Conservation (phyloP, 2,329 filamentous ascomycete genomes). For the Akanthomyces lecanii region DNA sequence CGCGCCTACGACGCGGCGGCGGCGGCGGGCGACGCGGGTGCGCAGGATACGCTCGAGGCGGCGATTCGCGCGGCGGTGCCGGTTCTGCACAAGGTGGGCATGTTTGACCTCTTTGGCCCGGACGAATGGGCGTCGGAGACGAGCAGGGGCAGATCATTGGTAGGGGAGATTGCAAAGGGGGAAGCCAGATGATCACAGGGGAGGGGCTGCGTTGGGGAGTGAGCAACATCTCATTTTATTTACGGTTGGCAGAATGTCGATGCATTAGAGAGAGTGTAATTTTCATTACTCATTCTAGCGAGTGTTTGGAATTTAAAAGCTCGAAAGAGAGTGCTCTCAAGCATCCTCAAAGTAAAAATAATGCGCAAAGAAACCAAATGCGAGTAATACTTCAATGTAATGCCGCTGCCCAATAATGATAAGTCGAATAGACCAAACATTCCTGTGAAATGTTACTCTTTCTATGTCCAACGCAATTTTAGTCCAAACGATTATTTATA, state of each 20-base stretch:
- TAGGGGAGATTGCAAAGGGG: constrained; percentile 15
- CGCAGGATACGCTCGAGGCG: constrained; percentile 2
- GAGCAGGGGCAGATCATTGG: constrained; percentile 16
- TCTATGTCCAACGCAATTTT: constrained; percentile 1
- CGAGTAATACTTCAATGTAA: background rate
- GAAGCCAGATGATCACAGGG: too few species aligned
- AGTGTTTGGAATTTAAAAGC: background rate
- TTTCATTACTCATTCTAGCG: background rate
- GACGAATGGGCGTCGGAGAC: constrained; percentile 17
- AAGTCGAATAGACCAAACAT: background rate
- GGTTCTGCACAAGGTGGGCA: constrained; percentile 18
- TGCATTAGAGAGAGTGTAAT: background rate
- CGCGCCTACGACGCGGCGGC: constrained; percentile 14
- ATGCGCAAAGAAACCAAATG: constrained; percentile 5
- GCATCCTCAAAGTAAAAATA: background rate
- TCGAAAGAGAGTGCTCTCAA: background rate
- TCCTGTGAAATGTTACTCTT: background rate
- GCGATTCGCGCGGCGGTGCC: constrained; percentile 17
- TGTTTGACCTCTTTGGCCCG: constrained; percentile 19
- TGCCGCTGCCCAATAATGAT: background rate
- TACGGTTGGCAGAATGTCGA: too few species aligned
- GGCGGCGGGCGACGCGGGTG: background rate
- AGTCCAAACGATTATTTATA: background rate
- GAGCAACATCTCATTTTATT: too few species aligned
- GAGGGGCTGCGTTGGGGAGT: too few species aligned